Conservation (phyloP, 2,329 filamentous ascomycete genomes). For the Aspergillus uvarum region DNA sequence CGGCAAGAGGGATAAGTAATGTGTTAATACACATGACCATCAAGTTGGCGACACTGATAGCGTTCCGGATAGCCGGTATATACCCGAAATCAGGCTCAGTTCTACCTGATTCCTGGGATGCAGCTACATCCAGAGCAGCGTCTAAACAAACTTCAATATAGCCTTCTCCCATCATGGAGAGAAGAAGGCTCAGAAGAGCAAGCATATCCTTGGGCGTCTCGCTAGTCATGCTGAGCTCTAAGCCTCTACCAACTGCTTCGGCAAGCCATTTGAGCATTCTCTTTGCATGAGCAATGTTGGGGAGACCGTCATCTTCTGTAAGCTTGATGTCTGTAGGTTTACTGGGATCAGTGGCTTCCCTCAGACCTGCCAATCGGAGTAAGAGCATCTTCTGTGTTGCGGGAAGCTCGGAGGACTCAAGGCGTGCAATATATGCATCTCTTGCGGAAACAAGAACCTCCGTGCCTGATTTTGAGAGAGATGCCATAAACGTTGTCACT, state of each 20-base stretch:
- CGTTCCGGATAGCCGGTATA: constrained; percentile 72
- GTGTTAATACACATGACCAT: constrained; percentile 91
- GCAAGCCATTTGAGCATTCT: constrained; percentile 97
- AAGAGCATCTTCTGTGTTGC: constrained; percentile 87
- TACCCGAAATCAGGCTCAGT: constrained; percentile 85
- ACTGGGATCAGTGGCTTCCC: constrained; percentile 62
- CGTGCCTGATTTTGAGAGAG: constrained; percentile 83
- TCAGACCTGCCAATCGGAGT: constrained; percentile 79
- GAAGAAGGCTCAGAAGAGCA: constrained; percentile 75
- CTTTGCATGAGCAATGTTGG: constrained; percentile 86
- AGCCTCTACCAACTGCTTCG: constrained; percentile 84
- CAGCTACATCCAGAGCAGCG: constrained; percentile 71
- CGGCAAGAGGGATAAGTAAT: constrained; percentile 84
- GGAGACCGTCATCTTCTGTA: constrained; percentile 79
- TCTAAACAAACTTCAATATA: constrained; percentile 67
- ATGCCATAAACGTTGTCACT: constrained; percentile 88
- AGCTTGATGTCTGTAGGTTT: constrained; percentile 87
- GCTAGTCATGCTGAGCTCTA: constrained; percentile 82
- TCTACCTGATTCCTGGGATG: constrained; percentile 74
- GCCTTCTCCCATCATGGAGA: constrained; percentile 84
- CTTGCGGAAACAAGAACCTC: constrained; percentile 84
- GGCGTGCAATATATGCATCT: constrained; percentile 83
- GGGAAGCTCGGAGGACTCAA: constrained; percentile 86
- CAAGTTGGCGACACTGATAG: constrained; percentile 85
- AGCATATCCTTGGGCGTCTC: constrained; percentile 95